These are phyloP conservation scores for Ogataea hybrid DNA, from an alignment of 1,139 yeast genomes.

Conservation along the genomic window DNA sequence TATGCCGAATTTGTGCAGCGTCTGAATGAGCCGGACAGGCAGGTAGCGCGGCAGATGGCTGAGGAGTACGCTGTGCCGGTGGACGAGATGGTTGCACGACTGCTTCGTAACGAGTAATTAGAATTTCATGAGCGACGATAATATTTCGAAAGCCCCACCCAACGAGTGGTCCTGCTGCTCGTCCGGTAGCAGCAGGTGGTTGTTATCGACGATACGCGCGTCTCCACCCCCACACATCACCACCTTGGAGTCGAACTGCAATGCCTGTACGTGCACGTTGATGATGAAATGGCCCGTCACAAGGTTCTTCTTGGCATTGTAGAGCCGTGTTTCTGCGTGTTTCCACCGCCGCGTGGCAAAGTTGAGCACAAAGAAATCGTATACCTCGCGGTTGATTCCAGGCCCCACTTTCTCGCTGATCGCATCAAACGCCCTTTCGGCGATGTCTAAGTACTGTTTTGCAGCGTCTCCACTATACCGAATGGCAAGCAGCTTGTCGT, in stretches of 20 bases:
- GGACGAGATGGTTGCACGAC: slow-evolving; percentile 9
- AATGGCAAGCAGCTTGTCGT: background rate
- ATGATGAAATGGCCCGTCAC: slow-evolving; percentile 1
- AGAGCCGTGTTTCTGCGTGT: slow-evolving; percentile 4
- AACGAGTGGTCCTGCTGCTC: background rate
- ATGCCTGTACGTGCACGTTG: slow-evolving; percentile 13
- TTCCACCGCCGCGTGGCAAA: slow-evolving; percentile 20
- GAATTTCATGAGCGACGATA: slow-evolving; percentile 20
- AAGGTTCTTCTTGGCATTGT: background rate
- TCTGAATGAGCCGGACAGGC: slow-evolving; percentile 8
- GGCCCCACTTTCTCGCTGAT: background rate
- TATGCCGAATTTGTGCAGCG: slow-evolving; percentile 12
- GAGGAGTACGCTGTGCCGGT: slow-evolving; percentile 9
- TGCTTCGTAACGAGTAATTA: slow-evolving; percentile 6
- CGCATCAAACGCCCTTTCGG: background rate
- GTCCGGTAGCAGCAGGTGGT: slow-evolving; percentile 8
- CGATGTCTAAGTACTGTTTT: background rate
- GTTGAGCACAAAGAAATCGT: slow-evolving; percentile 12
- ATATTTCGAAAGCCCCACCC: slow-evolving; percentile 20
- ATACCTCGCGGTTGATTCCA: background rate
- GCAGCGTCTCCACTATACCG: background rate
- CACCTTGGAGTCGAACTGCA: slow-evolving; percentile 24
- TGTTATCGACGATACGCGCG: slow-evolving; percentile 14
- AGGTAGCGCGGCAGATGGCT: slow-evolving; percentile 5
- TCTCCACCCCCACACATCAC: slow-evolving; percentile 27